Conservation (phyloP, 805 yeast species). For the Kazachstania taianensis region DNA sequence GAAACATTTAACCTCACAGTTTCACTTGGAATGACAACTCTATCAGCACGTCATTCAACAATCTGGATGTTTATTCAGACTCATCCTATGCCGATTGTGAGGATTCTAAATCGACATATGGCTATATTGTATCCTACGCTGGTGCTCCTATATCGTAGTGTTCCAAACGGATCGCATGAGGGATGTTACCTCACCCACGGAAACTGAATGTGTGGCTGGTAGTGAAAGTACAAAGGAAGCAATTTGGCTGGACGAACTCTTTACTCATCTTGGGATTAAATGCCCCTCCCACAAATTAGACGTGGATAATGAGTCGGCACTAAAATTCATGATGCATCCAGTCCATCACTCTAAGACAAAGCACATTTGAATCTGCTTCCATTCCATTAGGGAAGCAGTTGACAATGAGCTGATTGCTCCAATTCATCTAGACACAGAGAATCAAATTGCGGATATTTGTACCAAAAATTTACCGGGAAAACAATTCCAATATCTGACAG, state of each 20-base stretch:
- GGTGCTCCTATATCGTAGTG: too few relatives aligned
- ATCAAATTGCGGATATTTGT: slow-evolving; percentile 5
- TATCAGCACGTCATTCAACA: too few relatives aligned
- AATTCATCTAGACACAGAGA: not conserved
- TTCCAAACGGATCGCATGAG: too few relatives aligned
- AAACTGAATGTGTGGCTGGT: slow-evolving; percentile 2
- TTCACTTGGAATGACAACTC: too few relatives aligned
- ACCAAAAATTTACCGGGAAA: slow-evolving; percentile 2
- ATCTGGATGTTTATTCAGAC: too few relatives aligned
- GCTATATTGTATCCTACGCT: too few relatives aligned
- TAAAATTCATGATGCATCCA: slow-evolving; percentile 2
- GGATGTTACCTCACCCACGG: not conserved
- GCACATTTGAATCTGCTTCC: slow-evolving; percentile 3
- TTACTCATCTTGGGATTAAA: not conserved
- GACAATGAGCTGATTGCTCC: not conserved
- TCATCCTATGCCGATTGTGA: too few relatives aligned
- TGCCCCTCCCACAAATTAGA: not conserved
- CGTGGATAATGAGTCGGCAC: slow-evolving; percentile 6
- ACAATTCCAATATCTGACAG: too few relatives aligned
- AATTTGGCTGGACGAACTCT: slow-evolving; percentile 3
- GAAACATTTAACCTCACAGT: too few relatives aligned
- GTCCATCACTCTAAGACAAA: slow-evolving; percentile 5
- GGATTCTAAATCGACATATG: not conserved
- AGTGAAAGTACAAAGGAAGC: slow-evolving; percentile 1
- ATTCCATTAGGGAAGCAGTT: not conserved